These are phyloP conservation scores for Acer saccharum DNA, from an alignment of 345 rosid genomes.

Conservation along the genomic window DNA sequence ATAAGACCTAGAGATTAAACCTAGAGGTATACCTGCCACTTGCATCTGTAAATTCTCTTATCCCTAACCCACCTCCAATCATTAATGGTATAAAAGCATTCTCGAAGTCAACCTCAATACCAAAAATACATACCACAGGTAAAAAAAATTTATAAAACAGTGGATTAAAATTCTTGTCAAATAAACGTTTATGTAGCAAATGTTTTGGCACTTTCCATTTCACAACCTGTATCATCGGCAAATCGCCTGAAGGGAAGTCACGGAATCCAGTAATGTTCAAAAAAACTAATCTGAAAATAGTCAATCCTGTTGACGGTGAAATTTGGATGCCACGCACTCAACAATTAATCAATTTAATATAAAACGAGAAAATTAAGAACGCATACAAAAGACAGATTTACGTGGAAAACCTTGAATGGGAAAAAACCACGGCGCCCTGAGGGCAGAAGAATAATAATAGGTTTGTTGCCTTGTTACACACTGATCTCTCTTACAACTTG, in stretches of 20 bases:
- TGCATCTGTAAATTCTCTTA: slow-evolving; percentile 93
- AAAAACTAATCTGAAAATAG: slow-evolving; percentile 79
- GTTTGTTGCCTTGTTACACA: too few relatives aligned
- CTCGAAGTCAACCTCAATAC: slow-evolving; percentile 90
- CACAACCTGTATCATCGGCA: slow-evolving; percentile 94
- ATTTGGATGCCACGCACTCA: too few relatives aligned
- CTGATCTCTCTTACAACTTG: too few relatives aligned
- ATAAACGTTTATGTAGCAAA: not conserved
- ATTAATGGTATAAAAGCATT: slow-evolving; percentile 96
- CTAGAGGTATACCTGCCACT: slow-evolving; percentile 69
- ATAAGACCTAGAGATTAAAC: not conserved
- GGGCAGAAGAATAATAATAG: too few relatives aligned
- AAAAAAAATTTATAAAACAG: slow-evolving; percentile 1
- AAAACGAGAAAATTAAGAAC: too few relatives aligned
- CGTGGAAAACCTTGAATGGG: too few relatives aligned
- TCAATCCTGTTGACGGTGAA: too few relatives aligned
- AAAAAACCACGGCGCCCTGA: too few relatives aligned
- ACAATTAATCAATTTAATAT: too few relatives aligned
- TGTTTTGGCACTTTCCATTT: not conserved
- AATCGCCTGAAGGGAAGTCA: slow-evolving; percentile 89
- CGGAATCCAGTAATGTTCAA: slow-evolving; percentile 93
- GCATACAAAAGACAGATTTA: too few relatives aligned
- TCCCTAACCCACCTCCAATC: slow-evolving; percentile 98
- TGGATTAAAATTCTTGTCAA: not conserved
- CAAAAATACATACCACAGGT: slow-evolving; percentile 39